Evolutionary conservation across 495 filamentous ascomycete species (phyloP), one percentile per base, ranked within the genome.

Genomic region (Penicillium angulare): DNA sequence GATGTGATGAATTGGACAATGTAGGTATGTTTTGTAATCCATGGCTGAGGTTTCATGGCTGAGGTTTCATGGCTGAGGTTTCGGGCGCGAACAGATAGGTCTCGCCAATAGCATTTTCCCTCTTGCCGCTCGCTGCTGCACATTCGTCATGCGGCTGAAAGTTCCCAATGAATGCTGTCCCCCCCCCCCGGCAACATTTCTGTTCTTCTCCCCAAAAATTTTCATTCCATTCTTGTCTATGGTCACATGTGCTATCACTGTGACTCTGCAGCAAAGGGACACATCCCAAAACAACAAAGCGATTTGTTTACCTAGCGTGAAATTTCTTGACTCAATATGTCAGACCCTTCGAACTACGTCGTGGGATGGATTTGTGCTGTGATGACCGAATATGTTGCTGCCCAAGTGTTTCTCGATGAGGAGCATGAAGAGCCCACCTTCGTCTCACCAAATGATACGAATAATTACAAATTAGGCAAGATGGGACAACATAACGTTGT

Each of bases 321-420:
- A 29, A 29, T 29, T 29, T 29, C 26, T 5, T 10, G 26, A 29
- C 5, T 10, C 26, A 29, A 10, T 29, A 43, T 43, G 40, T 43
- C 40, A 8, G 22, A 43, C 40, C 40, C 40, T 12, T 15, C 13
- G 22, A 12, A 43, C 12, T 51, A 45, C 29, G 35, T n/a, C 9
- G 23, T 51, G 3, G 49, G 49, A 7, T 51, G 49, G 49, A 51
- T 51, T 15, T 44, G 40, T 16, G 40, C 40, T 32, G 38, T 45
- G 3, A 38, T 6, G 3, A 38, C 40, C 8, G 49, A 51, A 36
- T 51, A 27, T 20, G 32, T 33, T 17, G 49, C 49, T 2, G 40
- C 49, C 1, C 40, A 51, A 39, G 22, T n/a, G 0, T 38, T 51
- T 10, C 42, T 29, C 26, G 26, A 29, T 29, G 26, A 29, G n/a